Evolutionary conservation across 2,329 filamentous ascomycete genomes (phyloP).

Genomic region (Alternaria tenuissima): DNA sequence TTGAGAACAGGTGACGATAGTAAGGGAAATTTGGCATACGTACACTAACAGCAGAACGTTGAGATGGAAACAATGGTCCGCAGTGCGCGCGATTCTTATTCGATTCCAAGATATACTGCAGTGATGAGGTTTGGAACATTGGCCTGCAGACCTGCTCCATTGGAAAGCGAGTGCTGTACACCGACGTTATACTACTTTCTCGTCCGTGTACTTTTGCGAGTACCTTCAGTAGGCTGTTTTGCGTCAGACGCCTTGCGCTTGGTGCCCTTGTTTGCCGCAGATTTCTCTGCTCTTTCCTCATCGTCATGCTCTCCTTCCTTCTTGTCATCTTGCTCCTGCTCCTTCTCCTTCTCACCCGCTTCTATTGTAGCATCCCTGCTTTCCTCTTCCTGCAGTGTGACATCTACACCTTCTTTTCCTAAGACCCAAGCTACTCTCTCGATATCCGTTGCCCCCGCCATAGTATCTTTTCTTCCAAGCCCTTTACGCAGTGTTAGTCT

Average conservation of each 20-base stretch:
- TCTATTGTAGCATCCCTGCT: neutral
- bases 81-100: neutral
- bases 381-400: slow-evolving; percentile 4
- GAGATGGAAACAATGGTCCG: neutral
- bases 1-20: neutral
- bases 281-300: slow-evolving; percentile 1
- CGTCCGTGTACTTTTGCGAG: slow-evolving; percentile 38
- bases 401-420: slow-evolving; percentile 11
- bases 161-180: neutral
- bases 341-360: slow-evolving; percentile 2
- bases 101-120: neutral
- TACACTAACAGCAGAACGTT: neutral
- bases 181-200: slow-evolving; percentile 22
- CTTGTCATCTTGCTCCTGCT: neutral
- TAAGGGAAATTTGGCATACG: no score
- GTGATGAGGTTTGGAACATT: neutral
- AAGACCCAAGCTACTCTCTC: slow-evolving; percentile 19
- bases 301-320: neutral
- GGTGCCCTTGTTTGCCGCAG: slow-evolving; percentile 22
- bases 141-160: neutral
- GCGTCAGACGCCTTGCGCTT: slow-evolving; percentile 35
- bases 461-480: slow-evolving; percentile 58
- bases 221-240: slow-evolving; percentile 24
- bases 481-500: slow-evolving; percentile 28
- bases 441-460: slow-evolving; percentile 25